Evolutionary conservation across 495 filamentous ascomycete species (phyloP), one percentile per base, ranked within the genome.

Genomic region (Neurospora sp.): DNA sequence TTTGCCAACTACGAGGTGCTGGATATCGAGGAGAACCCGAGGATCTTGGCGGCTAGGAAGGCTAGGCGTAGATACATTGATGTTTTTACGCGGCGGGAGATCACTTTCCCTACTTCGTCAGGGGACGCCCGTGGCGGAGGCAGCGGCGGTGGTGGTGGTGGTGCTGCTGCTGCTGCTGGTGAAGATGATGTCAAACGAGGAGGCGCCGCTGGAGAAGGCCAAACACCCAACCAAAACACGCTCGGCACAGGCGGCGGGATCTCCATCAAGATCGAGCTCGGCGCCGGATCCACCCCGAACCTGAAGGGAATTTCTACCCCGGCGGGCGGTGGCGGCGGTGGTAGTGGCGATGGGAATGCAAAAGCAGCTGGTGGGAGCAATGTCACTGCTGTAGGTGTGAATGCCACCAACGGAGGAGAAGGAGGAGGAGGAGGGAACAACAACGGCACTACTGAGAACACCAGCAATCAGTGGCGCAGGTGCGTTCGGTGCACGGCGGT

Each of bases 401-500:
- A 20, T n/a, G 39, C 62, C 20, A 10, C 41, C 16, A 37, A 20
- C 27, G 66, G 31, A 12, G 46, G 23, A 23, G 46, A 4, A 20
- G n/a, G 44, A 48, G 44, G 44, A 48, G 46, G 46, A 11, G 46
- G 46, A 48, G 71, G 40, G 69, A 39, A 40, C 38, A 42, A 35
- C 16, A 40, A 44, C 20, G 75, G 72, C 39, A 72, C 37, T 46
- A 54, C 73, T 39, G 38, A 66, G 20, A 42, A 71, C 75, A 20
- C 16, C 16, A 72, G 66, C 37, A 76, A 72, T n/a, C 76, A 80
- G 44, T 89, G 87, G 84, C 84, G 89, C 71, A 79, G 83, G 44
- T 93, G 91, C 75, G 85, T 86, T 20, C 81, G 90, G 70, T 93
- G 91, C 77, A 86, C 84, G 2, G 84, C 85, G 31, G 84, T 90